Evolutionary conservation across 2,329 filamentous ascomycete species (phyloP), one percentile per base, ranked within the genome.

Genomic region (Pseudopithomyces maydicus): DNA sequence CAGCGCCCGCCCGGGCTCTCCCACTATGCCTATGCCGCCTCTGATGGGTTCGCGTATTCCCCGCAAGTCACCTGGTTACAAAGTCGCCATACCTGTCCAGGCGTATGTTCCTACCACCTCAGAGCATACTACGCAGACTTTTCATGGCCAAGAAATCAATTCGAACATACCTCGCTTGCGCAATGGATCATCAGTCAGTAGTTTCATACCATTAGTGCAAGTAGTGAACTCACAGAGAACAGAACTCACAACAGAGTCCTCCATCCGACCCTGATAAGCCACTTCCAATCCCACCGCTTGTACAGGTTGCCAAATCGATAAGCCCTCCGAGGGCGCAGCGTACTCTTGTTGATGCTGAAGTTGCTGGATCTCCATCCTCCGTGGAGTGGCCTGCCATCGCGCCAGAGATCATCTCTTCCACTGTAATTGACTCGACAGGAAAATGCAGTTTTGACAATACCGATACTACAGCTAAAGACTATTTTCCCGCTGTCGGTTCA

Each of bases 291-390:
- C 71, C 73, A 10, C 77, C 78, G 2, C 53, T 76, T 12, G 71
- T 66, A 22, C 70, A 74, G 14, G 29, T 77, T 4, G 52, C 67
- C 10, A 62, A 72, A 35, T 61, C 64, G 2, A 46, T 61, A 19
- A 77, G 71, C 49, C 76, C 77, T 3, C 65, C 62, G 7, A 77
- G 75, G 57, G 68, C 74, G 32, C 66, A 69, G 26, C 73, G 74
- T 15, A 75, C 72, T 2, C 66, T 80, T 19, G 58, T 80, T 6
- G 78, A 79, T 53, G 77, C 77, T 14, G 69, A 69, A 22, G 74
- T 77, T 14, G 43, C 54, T 7, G 71, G 68, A 5, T 70, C 59
- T 6, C 67, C 69, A 1, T 59, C 66, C 5, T 60, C 61, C 19
- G 59, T 64, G 10, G 58, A 70, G 7, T 74, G 72, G 70, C 69